Evolutionary conservation across 805 yeast species (phyloP), one percentile per base, ranked within the genome.

Genomic region (Wickerhamiella shivajii): DNA sequence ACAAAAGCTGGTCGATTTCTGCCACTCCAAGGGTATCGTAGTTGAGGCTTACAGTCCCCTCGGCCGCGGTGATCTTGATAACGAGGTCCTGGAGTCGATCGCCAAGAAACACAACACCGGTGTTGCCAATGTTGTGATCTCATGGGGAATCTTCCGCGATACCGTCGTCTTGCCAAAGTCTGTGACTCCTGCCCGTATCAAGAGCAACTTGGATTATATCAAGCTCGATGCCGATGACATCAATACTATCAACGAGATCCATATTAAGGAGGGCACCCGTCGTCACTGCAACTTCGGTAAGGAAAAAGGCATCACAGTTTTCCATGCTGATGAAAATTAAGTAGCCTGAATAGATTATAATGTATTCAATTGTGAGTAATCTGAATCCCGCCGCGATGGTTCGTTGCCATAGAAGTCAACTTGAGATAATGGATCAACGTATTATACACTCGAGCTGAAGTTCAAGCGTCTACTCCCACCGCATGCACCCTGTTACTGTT

Each of bases 21-120:
- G 72, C 53, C 56, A 61, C 35, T 49, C 55, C 21, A 60, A 77
- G 40, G 69, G 63, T 39, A 73, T 76, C 39, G 51, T 61, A 21
- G 52, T 76, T 35, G 76, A 76, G 52, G 92, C 92, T 7, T 81
- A 78, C 57, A 73, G 81, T 19, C 90, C 93, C 17, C 61, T 80
- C 44, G 87, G 84, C 26, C 63, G 74, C 3, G 48, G 55, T 9
- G 78, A 78, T 28, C 80, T 80, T 1, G 65, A 69, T 38, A 53
- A 71, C 28, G 72, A 73, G 9, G 44, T 61, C 11, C 63, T 78
- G n/a, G 44, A 56, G 30, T 63, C 70, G 41, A 52, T 79, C 26
- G 78, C 81, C 16, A 51, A 65, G 34, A 70, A 70, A 49, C 65
- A 78, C 46, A 50, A 56, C 16, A 69, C 41, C 21, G 35, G 39